phyloP scores from a whole-genome alignment of 2,329 filamentous ascomycete genomes.

The Cytospora paraplurivora region DNA sequence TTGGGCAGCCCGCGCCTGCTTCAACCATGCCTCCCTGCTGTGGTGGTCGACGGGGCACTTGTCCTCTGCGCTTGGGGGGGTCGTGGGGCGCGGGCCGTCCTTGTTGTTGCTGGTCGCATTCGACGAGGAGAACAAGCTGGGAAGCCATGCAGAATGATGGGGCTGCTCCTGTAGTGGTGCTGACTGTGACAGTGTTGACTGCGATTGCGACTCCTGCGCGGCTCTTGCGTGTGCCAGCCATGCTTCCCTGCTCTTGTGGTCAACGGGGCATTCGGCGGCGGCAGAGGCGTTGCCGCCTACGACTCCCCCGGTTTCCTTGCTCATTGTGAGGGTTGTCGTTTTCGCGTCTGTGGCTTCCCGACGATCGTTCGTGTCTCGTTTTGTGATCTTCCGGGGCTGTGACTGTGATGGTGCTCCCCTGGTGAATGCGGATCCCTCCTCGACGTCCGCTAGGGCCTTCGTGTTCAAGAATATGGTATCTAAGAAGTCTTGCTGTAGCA shows the following conservation, averaged over 20 bases:
- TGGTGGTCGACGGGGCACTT: conserved; percentile 89
- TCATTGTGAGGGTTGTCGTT: conserved; percentile 7
- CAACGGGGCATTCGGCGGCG: conserved; percentile 73
- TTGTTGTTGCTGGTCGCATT: neutral
- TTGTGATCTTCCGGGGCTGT: neutral
- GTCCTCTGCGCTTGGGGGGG: conserved; percentile 28
- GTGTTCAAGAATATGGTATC: conserved; percentile 27
- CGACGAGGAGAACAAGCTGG: conserved; percentile 27
- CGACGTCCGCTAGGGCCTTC: conserved; percentile 25
- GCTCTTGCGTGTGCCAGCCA: conserved; percentile 75
- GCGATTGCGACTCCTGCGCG: conserved; percentile 42
- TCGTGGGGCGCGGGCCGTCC: neutral
- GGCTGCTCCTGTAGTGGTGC: conserved; percentile 19
- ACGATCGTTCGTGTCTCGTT: neutral
- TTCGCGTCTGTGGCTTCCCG: neutral
- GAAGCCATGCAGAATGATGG: conserved; percentile 28
- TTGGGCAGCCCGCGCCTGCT: conserved; percentile 61
- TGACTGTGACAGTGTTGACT: conserved; percentile 3
- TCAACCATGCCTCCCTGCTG: conserved; percentile 84
- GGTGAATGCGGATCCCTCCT: conserved; percentile 1
- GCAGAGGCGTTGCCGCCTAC: conserved; percentile 14
- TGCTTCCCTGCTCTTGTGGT: conserved; percentile 82
- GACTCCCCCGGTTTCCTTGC: neutral
- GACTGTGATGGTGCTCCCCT: neutral
- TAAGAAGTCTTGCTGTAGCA: conserved; percentile 28